Base-by-base conservation (phyloP, 176 grass and related monocot genomes). In the Carex scoparia region DNA sequence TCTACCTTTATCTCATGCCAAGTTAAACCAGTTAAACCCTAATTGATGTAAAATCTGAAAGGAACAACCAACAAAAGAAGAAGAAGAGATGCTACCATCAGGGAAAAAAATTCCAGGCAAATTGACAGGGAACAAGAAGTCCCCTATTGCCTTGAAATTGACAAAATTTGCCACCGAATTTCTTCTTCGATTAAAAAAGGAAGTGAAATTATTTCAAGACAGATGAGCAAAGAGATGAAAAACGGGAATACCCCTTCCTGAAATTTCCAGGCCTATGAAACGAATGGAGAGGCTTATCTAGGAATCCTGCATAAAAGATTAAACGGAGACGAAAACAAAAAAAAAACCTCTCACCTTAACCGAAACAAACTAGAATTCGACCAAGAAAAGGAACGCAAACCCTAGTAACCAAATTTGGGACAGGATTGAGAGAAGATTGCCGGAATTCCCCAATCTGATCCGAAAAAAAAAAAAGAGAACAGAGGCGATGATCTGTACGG, bases 1-100 rank as follows among this genome's bases (percentile, higher is more conserved):
- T 84, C 82, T 84, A 72, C 46, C 63, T 73, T 84, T 65, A 73
- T 84, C 60, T 58, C 82, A 84, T 56, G 59, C 82, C 63, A 42
- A 82, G 65, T 81, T 44, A 44, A 81, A 7, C 79, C 79, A 65
- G 42, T 30, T 49, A 82, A 82, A 82, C 79, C 79, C 79, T 65
- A 82, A 65, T 82, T 19, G 4, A 64, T 31, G 35, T 49, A 82
- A 65, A 65, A 15, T 65, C 60, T 7, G 7, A 65, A 46, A 65
- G 12, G 35, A 10, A 31, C 58, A 42, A 23, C 33, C 19, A 63
- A 10, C 30, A 4, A 81, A 61, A 63, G 15, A 81, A 61, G 78
- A 81, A 62, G 56, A 81, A 57, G 57, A 62, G 79, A 81, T 63
- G 31, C 79, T 30, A 82, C 60, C 79, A 82, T 82, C 38, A 7